Percentiles rank a stretch among this genome's conserved stretches.
phyloP scores from a whole-genome alignment of 2,329 filamentous ascomycete genomes.

The Trichoderma guizhouense region DNA sequence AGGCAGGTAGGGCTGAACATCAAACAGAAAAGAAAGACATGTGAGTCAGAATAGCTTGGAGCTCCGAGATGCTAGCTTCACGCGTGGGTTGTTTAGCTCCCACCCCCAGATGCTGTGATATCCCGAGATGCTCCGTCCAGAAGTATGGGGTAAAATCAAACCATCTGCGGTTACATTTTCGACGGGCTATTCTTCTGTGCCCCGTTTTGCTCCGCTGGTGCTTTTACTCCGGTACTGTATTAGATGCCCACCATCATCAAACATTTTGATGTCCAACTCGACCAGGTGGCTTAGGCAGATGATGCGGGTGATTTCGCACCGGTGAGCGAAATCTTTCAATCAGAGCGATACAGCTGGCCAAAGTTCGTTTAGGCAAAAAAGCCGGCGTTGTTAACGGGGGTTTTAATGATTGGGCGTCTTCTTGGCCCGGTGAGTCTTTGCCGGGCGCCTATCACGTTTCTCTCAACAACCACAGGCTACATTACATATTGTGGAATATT shows the following conservation, averaged over 20 bases:
- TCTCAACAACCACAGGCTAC: not conserved
- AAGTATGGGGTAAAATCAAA: not conserved
- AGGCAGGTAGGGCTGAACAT: not conserved
- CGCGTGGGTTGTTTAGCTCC: not conserved
- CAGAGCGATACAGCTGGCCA: constrained; percentile 11
- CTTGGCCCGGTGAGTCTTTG: not conserved
- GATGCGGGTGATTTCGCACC: constrained; percentile 5
- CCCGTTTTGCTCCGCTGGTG: not conserved
- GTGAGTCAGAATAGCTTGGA: not conserved
- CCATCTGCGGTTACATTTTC: not conserved
- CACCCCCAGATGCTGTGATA: not conserved
- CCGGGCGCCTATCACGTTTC: not conserved
- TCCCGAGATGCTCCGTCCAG: not conserved
- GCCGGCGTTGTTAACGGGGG: not conserved
- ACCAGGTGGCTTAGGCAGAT: constrained; percentile 10
- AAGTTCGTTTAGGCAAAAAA: constrained; percentile 10
- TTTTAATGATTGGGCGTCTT: not conserved
- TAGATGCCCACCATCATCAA: not conserved
- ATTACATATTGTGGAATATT: not conserved
- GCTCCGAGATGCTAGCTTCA: not conserved
- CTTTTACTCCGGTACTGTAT: not conserved
- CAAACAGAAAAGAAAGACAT: not conserved
- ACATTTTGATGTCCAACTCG: not conserved
- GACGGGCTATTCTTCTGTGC: not conserved
- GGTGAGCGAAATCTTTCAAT: not conserved